A percentile compares a stretch with the other conserved stretches of the same genome.
These are phyloP conservation scores for Aspergillus oerlinghausenensis DNA, from an alignment of 2,329 filamentous ascomycete genomes.

Conservation along the genomic window DNA sequence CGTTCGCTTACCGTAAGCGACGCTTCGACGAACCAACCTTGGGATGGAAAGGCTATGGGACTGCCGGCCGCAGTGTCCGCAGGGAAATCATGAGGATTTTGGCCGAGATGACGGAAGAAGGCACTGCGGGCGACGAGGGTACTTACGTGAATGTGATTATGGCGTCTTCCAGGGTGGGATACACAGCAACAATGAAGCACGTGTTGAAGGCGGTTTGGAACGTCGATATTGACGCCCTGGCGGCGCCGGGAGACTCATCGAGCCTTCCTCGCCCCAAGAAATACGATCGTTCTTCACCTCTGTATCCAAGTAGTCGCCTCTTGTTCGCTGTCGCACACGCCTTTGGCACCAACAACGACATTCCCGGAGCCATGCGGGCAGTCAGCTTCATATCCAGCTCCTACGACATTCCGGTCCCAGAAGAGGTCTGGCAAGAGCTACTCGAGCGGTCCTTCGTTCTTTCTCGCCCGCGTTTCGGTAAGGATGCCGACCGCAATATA, in stretches of 20 bases:
- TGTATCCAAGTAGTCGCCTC: constrained; percentile 56
- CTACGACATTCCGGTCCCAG: constrained; percentile 56
- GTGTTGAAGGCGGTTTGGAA: constrained; percentile 53
- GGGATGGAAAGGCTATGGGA: constrained; percentile 29
- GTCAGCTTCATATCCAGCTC: constrained; percentile 59
- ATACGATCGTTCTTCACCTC: constrained; percentile 47
- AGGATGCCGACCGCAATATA: constrained; percentile 20
- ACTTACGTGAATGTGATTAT: constrained; percentile 53
- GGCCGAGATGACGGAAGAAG: constrained; percentile 44
- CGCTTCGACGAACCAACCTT: constrained; percentile 9
- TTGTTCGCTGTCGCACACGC: constrained; percentile 64
- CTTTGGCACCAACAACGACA: constrained; percentile 62
- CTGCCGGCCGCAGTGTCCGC: constrained; percentile 29
- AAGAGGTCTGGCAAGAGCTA: constrained; percentile 60
- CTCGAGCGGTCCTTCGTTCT: constrained; percentile 64
- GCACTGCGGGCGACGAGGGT: constrained; percentile 45
- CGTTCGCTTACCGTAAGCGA: constrained; percentile 28
- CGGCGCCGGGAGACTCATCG: constrained; percentile 29
- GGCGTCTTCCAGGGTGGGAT: constrained; percentile 50
- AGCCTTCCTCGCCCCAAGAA: constrained; percentile 31
- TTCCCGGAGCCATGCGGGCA: constrained; percentile 55
- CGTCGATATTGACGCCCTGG: constrained; percentile 45
- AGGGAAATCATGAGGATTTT: constrained; percentile 40
- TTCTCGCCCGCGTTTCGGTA: constrained; percentile 38
- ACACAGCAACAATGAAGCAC: constrained; percentile 43